Evolutionary conservation across 345 rosid species (phyloP).

Genomic region (Rhodomyrtus tomentosa): DNA sequence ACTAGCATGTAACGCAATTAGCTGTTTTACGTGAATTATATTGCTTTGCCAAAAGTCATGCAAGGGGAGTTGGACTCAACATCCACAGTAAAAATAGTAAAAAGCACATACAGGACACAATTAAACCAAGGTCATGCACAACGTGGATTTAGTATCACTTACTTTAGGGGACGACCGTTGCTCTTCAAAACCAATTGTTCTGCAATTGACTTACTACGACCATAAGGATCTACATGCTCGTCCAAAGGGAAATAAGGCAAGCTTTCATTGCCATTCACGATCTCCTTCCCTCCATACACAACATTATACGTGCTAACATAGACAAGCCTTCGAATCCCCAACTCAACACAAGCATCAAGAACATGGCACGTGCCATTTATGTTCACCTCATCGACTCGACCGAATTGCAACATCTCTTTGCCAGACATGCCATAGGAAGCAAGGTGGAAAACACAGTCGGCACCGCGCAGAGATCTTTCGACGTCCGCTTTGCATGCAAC

Average conservation of each 20-base stretch:
- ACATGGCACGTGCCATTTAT: constrained; percentile 74
- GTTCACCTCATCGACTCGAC: constrained; percentile 75
- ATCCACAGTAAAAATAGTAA: not conserved
- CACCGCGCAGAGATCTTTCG: constrained; percentile 52
- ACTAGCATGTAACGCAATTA: not conserved
- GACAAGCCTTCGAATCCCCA: constrained; percentile 58
- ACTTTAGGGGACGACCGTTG: constrained; percentile 68
- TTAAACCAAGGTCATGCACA: not conserved
- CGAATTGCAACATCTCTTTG: constrained; percentile 83
- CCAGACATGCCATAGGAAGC: constrained; percentile 96
- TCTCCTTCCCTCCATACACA: constrained; percentile 84
- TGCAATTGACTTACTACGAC: constrained; percentile 69
- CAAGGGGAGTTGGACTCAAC: not conserved
- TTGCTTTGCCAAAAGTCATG: not conserved
- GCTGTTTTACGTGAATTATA: not conserved
- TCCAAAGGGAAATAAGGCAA: constrained; percentile 77
- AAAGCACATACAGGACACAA: not conserved
- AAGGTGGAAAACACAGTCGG: constrained; percentile 73
- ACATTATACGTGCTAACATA: constrained; percentile 90
- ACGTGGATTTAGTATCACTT: constrained; percentile 9
- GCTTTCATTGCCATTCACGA: constrained; percentile 63
- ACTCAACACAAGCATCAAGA: constrained; percentile 54
- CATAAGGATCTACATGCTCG: constrained; percentile 62
- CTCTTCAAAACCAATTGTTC: constrained; percentile 76
- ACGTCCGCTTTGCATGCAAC: constrained; percentile 45